phyloP scores from a whole-genome alignment of 2,329 filamentous ascomycete genomes.

The Colletotrichum australisinense region DNA sequence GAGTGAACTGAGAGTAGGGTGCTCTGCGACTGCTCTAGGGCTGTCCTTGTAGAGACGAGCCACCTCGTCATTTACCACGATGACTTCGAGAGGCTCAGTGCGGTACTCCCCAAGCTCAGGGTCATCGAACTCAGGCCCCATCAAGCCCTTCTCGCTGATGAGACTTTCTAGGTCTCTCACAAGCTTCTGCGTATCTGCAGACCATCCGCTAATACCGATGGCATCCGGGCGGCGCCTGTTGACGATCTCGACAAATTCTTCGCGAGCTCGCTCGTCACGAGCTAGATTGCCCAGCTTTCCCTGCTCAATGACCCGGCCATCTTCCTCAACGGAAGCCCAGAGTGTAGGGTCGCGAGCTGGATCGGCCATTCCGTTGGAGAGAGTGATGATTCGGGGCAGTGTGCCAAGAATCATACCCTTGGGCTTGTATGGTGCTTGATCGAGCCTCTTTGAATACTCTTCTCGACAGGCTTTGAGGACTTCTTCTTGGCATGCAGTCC shows the following conservation, averaged over 20 bases:
- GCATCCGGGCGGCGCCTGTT: conserved; percentile 88
- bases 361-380: conserved; percentile 87
- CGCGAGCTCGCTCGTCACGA: conserved; percentile 73
- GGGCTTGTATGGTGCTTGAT: conserved; percentile 96
- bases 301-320: conserved; percentile 88
- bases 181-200: conserved; percentile 85
- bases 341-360: conserved; percentile 80
- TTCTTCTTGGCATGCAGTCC: conserved; percentile 93
- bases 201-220: conserved; percentile 88
- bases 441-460: conserved; percentile 88
- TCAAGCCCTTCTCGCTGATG: conserved; percentile 80
- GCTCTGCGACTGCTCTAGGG: conserved; percentile 80
- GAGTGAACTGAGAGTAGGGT: conserved; percentile 82
- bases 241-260: conserved; percentile 82
- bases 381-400: conserved; percentile 83
- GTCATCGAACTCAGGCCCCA: conserved; percentile 85
- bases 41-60: conserved; percentile 97
- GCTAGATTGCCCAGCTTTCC: conserved; percentile 87
- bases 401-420: conserved; percentile 93
- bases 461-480: conserved; percentile 90
- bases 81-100: conserved; percentile 84
- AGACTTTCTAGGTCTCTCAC: conserved; percentile 84
- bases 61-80: conserved; percentile 96
- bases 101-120: conserved; percentile 79
- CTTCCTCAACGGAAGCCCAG: conserved; percentile 95